A percentile compares a stretch with the other conserved stretches of the same genome.
phyloP scores from a whole-genome alignment of 139 green algal species.

The Raphidocelis subcapitata region DNA sequence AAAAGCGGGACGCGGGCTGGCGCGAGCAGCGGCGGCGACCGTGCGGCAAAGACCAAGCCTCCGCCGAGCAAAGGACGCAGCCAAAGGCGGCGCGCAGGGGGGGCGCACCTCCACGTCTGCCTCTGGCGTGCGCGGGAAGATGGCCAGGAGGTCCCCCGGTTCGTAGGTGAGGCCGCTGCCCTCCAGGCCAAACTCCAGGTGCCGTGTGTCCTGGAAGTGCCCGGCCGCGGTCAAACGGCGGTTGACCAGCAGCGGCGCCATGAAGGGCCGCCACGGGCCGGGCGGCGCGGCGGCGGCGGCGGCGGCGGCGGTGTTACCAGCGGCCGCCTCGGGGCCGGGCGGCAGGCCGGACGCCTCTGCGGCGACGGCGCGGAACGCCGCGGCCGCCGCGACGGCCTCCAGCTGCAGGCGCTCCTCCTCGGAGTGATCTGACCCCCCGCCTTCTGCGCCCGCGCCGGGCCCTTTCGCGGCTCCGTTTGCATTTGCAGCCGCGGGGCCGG shows the following conservation, averaged over 20 bases:
- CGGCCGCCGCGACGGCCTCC: conserved; percentile 37
- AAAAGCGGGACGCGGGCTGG: too few species aligned
- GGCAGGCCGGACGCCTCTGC: conserved; percentile 32
- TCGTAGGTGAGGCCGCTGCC: conserved; percentile 52
- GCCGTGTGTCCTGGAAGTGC: conserved; percentile 85
- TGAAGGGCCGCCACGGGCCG: conserved; percentile 51
- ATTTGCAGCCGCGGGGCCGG: conserved; percentile 3
- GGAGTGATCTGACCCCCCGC: too few species aligned
- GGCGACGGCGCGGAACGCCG: conserved; percentile 39
- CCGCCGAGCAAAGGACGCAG: too few species aligned
- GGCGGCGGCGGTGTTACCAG: neutral
- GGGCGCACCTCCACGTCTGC: conserved; percentile 28
- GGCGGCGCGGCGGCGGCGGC: neutral
- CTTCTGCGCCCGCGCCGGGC: too few species aligned
- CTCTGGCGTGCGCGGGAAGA: conserved; percentile 57
- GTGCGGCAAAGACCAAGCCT: too few species aligned
- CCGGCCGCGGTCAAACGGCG: conserved; percentile 60
- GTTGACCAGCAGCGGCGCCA: conserved; percentile 64
- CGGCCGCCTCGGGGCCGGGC: neutral
- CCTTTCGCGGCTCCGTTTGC: neutral
- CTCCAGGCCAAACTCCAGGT: conserved; percentile 73
- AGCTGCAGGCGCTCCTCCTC: conserved; percentile 12
- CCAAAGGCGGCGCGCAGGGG: too few species aligned
- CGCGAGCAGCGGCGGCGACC: neutral
- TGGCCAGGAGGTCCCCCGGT: conserved; percentile 79